A percentile compares a stretch with the other conserved stretches of the same genome.
phyloP scores from a whole-genome alignment of 352 stramenopile species.

The Phytopythium boreale region DNA sequence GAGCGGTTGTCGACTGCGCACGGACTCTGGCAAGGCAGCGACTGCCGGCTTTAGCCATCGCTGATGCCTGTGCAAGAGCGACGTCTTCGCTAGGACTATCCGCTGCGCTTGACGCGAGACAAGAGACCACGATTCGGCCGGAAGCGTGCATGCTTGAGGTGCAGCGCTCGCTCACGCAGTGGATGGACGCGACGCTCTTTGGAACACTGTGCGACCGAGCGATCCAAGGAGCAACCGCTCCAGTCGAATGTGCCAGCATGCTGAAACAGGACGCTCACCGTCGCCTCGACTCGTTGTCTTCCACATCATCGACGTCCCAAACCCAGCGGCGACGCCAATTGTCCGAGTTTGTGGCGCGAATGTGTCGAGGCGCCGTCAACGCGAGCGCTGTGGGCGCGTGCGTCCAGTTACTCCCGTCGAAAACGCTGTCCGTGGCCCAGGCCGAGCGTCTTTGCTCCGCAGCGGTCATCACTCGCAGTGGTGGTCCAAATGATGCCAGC shows the following conservation, averaged over 20 bases:
- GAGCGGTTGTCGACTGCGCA: slow-evolving; percentile 19
- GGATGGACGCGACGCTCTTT: slow-evolving; percentile 37
- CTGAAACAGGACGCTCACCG: slow-evolving; percentile 1
- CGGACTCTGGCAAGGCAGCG: slow-evolving; percentile 17
- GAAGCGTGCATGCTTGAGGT: slow-evolving; percentile 44
- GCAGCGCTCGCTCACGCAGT: slow-evolving; percentile 31
- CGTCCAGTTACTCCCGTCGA: slow-evolving; percentile 19
- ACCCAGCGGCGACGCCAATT: not conserved
- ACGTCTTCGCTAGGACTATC: not conserved
- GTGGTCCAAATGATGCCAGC: too few relatives aligned
- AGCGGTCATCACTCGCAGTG: not conserved
- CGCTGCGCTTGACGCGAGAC: not conserved
- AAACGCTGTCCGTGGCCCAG: slow-evolving; percentile 18
- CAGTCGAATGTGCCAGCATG: slow-evolving; percentile 31
- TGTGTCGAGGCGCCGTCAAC: slow-evolving; percentile 27
- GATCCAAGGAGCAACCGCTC: slow-evolving; percentile 8
- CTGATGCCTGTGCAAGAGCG: slow-evolving; percentile 27
- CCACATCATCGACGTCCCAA: not conserved
- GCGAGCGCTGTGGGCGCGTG: slow-evolving; percentile 20
- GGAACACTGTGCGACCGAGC: slow-evolving; percentile 27
- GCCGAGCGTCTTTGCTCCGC: slow-evolving; percentile 26
- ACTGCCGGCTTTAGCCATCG: slow-evolving; percentile 17
- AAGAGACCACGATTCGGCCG: slow-evolving; percentile 8
- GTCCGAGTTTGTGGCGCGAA: slow-evolving; percentile 18
- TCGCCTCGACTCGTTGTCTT: not conserved